Percentiles rank a stretch among this genome's conserved stretches.
phyloP scores from a whole-genome alignment of 2,329 filamentous ascomycete genomes.

The Drechslerella dactyloides region DNA sequence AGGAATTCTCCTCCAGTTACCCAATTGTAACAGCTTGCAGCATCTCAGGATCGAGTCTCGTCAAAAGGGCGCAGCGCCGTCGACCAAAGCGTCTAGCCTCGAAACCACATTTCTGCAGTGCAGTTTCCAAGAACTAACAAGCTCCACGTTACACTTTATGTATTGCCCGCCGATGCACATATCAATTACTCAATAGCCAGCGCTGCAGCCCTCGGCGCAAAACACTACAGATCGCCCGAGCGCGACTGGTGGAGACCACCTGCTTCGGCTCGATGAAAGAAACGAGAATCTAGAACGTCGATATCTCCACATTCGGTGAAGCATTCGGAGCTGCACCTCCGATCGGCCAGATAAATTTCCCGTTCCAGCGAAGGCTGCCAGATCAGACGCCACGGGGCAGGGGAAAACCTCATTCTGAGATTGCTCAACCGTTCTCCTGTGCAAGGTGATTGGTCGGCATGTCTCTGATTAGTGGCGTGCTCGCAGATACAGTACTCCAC shows the following conservation, averaged over 20 bases:
- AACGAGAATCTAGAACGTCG: conserved; percentile 42
- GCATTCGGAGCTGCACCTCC: conserved; percentile 31
- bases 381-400: conserved; percentile 34
- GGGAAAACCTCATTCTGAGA: conserved; percentile 3
- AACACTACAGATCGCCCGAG: conserved; percentile 16
- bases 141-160: conserved; percentile 21
- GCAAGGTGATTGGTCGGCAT: conserved; percentile 23
- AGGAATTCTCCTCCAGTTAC: conserved; percentile 32
- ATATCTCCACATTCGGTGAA: conserved; percentile 22
- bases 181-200: too few relatives aligned
- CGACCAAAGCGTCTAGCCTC: conserved; percentile 32
- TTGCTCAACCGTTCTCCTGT: conserved; percentile 14
- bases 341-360: conserved; percentile 38
- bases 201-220: conserved; percentile 15
- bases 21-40: conserved; percentile 48
- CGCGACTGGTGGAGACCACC: conserved; percentile 11
- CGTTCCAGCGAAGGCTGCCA: conserved; percentile 27
- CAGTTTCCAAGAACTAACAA: background rate
- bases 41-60: conserved; percentile 29
- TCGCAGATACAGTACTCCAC: too few relatives aligned
- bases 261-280: conserved; percentile 26
- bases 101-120: conserved; percentile 2
- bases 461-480: conserved; percentile 36
- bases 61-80: conserved; percentile 33
- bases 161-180: too few relatives aligned